Base-by-base conservation (phyloP, 148 eudicot genomes). In the Amaranthus hypochondriacus region DNA sequence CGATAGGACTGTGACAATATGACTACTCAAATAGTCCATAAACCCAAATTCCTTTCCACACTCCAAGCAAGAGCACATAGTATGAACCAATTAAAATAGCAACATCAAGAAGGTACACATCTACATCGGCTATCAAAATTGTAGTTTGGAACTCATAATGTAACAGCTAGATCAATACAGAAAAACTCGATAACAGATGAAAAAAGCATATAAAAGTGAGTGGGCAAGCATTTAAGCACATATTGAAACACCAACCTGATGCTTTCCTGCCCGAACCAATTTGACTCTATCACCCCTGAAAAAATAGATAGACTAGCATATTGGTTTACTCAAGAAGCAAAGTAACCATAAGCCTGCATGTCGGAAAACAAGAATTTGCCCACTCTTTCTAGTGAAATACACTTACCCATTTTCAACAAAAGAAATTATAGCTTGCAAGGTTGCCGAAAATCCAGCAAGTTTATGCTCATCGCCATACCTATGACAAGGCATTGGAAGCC, bases 371-470 rank as follows among this genome's bases (percentile, higher is more conserved):
- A 21, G 47, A 28, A 60, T 52, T 28, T 12, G 18, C 7, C 62
- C 53, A 75, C 64, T 7, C 71, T 51, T 18, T 65, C 52, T 3
- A 53, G 47, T 70, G 68, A 11, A 71, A 72, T 28, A 28, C 39
- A 28, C 77, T 65, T 75, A 95, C 98, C 98, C 98, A 73, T 95
- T 86, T 78, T 95, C 98, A 64, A 95, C 97, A 75, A 95, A 92
- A 65, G 98, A 95, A 79, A 95, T 87, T 56, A 95, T 95, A 69
- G 98, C 98, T 82, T 92, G 97, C 87, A 95, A 81, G 56, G 98
- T 95, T 5, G 98, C 98, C 5, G 98, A 90, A 86, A 95, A 95
- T 21, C 96, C 98, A 65, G 98, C 96, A 69, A 95, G 88, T 86
- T 84, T 90, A 72, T 95, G 97, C 68, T 90, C 98, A 81, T 95